These are phyloP conservation scores for Ophiocordyceps camponoti-saundersi DNA, from an alignment of 2,329 filamentous ascomycete species.

Conservation along the genomic window DNA sequence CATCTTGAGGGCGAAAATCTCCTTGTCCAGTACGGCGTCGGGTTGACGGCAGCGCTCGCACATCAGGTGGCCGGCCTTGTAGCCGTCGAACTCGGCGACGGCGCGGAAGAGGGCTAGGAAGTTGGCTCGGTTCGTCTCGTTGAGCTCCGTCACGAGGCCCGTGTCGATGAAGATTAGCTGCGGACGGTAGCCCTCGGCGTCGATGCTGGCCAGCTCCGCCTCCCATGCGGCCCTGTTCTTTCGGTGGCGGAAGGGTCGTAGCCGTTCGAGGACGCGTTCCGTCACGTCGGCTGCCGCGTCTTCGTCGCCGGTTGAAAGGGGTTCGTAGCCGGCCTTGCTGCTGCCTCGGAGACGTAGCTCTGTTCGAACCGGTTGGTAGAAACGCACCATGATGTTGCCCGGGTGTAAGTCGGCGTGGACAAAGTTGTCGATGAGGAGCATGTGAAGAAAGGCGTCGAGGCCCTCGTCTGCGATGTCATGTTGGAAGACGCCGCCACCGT, in stretches of 20 bases:
- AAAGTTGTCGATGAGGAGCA: slow-evolving; percentile 95
- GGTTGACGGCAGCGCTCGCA: slow-evolving; percentile 88
- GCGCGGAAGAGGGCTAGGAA: slow-evolving; percentile 94
- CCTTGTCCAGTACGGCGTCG: slow-evolving; percentile 70
- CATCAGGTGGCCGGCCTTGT: slow-evolving; percentile 90
- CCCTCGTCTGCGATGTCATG: slow-evolving; percentile 90
- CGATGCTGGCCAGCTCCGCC: slow-evolving; percentile 56
- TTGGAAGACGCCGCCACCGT: slow-evolving; percentile 83
- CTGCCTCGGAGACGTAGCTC: slow-evolving; percentile 27
- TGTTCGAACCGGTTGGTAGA: slow-evolving; percentile 69
- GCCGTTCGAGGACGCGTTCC: slow-evolving; percentile 64
- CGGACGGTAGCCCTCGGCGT: slow-evolving; percentile 75
- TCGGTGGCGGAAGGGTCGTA: slow-evolving; percentile 51
- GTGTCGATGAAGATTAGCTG: slow-evolving; percentile 97
- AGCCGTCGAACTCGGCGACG: slow-evolving; percentile 91
- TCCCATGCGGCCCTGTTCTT: slow-evolving; percentile 56
- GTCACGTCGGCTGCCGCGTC: slow-evolving; percentile 57
- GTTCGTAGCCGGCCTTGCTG: slow-evolving; percentile 5
- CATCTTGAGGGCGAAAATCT: slow-evolving; percentile 91
- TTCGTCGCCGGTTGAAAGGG: slow-evolving; percentile 11
- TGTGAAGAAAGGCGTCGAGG: slow-evolving; percentile 85
- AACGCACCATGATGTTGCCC: slow-evolving; percentile 98
- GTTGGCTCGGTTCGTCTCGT: slow-evolving; percentile 68
- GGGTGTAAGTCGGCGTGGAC: slow-evolving; percentile 92
- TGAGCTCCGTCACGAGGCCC: slow-evolving; percentile 85